Conservation (phyloP, 371 early-diverging fungal species). For the Homolaphlyctis polyrhiza region DNA sequence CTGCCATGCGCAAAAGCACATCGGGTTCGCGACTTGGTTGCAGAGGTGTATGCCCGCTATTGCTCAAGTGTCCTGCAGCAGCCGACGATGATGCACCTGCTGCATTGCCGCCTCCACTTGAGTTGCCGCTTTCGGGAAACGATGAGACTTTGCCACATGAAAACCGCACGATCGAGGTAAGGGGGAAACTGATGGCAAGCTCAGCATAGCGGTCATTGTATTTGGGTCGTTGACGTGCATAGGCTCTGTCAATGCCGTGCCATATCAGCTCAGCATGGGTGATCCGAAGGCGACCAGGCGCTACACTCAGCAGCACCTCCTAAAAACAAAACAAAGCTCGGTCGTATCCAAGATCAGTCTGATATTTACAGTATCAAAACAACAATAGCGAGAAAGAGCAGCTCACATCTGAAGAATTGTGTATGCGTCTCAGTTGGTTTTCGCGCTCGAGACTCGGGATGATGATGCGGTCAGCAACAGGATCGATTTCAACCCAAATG, state of each 20-base stretch:
- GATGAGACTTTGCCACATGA: conserved; percentile 1
- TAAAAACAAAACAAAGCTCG: too few relatives aligned
- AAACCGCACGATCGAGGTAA: conserved; percentile 11
- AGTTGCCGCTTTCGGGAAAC: background rate
- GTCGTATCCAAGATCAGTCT: too few relatives aligned
- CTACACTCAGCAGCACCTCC: conserved; percentile 14
- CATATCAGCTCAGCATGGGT: conserved; percentile 18
- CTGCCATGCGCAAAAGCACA: background rate
- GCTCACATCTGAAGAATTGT: background rate
- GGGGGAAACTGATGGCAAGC: conserved; percentile 8
- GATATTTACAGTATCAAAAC: too few relatives aligned
- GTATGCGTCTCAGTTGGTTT: background rate
- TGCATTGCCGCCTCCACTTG: background rate
- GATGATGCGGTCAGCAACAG: conserved; percentile 17
- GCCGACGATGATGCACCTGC: background rate
- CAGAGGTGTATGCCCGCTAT: too few relatives aligned
- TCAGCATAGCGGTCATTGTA: conserved; percentile 1
- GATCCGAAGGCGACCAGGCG: conserved; percentile 12
- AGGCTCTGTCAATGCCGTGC: conserved; percentile 2
- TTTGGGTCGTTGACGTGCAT: background rate
- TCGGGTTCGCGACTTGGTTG: background rate
- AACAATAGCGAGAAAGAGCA: too few relatives aligned
- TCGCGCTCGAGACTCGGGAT: conserved; percentile 1
- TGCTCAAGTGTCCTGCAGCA: too few relatives aligned
- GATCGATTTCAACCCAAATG: conserved; percentile 29